These are phyloP conservation scores for Gonapodya sp. DNA, from an alignment of 192 early-diverging fungal genomes.

Conservation along the genomic window DNA sequence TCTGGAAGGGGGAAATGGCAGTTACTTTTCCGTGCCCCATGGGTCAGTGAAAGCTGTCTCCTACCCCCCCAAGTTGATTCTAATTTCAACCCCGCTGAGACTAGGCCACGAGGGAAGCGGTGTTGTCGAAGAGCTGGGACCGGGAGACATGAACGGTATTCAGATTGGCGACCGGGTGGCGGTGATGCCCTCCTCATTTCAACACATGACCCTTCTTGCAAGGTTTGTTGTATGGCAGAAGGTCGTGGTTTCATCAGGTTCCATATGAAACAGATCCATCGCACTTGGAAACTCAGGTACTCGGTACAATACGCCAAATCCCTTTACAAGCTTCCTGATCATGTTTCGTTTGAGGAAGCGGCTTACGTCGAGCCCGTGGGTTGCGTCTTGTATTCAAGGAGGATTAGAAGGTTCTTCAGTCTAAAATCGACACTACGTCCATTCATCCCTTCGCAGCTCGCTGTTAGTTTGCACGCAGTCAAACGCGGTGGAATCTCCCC, in stretches of 20 bases:
- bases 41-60: too few species aligned
- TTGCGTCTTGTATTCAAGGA: neutral
- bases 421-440: neutral
- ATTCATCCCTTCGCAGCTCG: neutral
- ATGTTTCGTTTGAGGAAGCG: constrained; percentile 4
- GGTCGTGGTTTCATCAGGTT: neutral
- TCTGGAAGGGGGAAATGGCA: constrained; percentile 9
- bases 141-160: neutral
- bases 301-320: neutral
- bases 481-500: neutral
- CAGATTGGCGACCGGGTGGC: constrained; percentile 1
- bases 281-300: too few species aligned
- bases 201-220: neutral
- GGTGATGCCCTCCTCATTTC: neutral
- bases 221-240: neutral
- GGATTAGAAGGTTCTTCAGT: too few species aligned
- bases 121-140: neutral
- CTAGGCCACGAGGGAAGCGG: constrained; percentile 8
- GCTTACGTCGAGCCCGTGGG: constrained; percentile 6
- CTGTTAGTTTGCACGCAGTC: constrained; percentile 5
- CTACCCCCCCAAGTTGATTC: too few species aligned
- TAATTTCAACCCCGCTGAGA: too few species aligned
- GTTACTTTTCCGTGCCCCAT: constrained; percentile 6
- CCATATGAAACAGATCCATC: too few species aligned
- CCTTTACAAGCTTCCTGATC: neutral